A percentile compares a stretch with the other conserved stretches of the same genome.
phyloP scores from a whole-genome alignment of 176 grass and related monocot genomes.

The Dendrocalamus sinicus region DNA sequence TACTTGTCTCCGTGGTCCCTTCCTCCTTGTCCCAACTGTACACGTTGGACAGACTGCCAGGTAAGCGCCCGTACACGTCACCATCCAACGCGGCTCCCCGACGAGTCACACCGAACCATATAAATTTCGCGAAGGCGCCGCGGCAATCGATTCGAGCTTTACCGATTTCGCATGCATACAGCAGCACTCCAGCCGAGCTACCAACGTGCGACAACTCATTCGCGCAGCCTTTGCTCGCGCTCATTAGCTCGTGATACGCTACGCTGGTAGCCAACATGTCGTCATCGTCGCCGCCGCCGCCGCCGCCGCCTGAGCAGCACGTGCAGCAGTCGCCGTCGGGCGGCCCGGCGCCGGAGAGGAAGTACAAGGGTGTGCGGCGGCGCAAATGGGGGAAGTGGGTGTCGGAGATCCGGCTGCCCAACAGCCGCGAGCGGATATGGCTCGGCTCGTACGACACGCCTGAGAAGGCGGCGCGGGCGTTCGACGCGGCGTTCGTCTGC shows the following conservation, averaged over 20 bases:
- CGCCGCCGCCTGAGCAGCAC: no score
- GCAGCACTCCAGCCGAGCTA: neutral
- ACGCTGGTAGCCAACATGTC: neutral
- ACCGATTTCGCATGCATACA: no score
- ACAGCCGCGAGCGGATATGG: constrained; percentile 59
- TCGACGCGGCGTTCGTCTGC: constrained; percentile 61
- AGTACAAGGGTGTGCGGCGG: constrained; percentile 60
- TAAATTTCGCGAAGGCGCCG: neutral
- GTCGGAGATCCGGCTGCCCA: constrained; percentile 44
- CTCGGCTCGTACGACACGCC: constrained; percentile 59
- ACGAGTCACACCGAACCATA: neutral
- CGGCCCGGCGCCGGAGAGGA: neutral
- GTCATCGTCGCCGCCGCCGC: no score
- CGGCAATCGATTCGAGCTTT: neutral
- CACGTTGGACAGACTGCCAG: neutral
- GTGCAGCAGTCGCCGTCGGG: neutral
- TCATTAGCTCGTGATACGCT: no score
- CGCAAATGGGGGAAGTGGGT: constrained; percentile 27
- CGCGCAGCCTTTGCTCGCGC: no score
- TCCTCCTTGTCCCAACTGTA: neutral
- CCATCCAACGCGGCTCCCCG: neutral
- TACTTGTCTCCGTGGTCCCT: neutral
- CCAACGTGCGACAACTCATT: no score
- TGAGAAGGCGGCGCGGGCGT: constrained; percentile 62
- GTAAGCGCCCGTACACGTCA: neutral